phyloP scores from a whole-genome alignment of 2,329 filamentous ascomycete species.

The Bisporella sp. region DNA sequence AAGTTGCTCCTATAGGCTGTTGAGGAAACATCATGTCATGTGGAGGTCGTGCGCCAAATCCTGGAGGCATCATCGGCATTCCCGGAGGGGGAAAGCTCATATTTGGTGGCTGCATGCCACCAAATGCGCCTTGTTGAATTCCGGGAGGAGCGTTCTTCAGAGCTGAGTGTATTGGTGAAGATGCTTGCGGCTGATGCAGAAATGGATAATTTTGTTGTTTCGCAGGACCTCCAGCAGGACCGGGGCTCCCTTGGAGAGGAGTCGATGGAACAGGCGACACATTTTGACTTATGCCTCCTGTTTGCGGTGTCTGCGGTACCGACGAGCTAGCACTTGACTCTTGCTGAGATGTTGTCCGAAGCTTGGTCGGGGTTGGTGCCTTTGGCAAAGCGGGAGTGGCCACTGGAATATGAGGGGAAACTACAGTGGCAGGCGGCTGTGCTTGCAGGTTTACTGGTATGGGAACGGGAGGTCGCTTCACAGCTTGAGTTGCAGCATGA shows the following conservation, averaged over 20 bases:
- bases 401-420: slow-evolving; percentile 73
- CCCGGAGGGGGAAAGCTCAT: slow-evolving; percentile 45
- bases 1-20: slow-evolving; percentile 45
- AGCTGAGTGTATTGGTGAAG: slow-evolving; percentile 55
- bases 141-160: slow-evolving; percentile 53
- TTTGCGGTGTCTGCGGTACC: slow-evolving; percentile 62
- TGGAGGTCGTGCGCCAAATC: slow-evolving; percentile 32
- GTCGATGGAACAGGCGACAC: slow-evolving; percentile 54
- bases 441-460: slow-evolving; percentile 51
- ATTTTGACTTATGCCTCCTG: slow-evolving; percentile 47
- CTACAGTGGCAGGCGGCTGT: slow-evolving; percentile 46
- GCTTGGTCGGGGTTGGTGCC: slow-evolving; percentile 69
- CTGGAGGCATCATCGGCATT: slow-evolving; percentile 32
- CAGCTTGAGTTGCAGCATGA: slow-evolving; percentile 30
- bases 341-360: slow-evolving; percentile 66
- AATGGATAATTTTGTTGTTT: slow-evolving; percentile 49
- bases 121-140: slow-evolving; percentile 36
- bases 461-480: slow-evolving; percentile 41
- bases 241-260: slow-evolving; percentile 58
- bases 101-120: slow-evolving; percentile 45
- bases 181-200: slow-evolving; percentile 50
- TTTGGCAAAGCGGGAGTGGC: slow-evolving; percentile 80
- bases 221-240: slow-evolving; percentile 53
- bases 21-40: slow-evolving; percentile 49
- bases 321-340: slow-evolving; percentile 54